phyloP scores from a whole-genome alignment of 257 asterid species.

The Jasminum sambac region DNA sequence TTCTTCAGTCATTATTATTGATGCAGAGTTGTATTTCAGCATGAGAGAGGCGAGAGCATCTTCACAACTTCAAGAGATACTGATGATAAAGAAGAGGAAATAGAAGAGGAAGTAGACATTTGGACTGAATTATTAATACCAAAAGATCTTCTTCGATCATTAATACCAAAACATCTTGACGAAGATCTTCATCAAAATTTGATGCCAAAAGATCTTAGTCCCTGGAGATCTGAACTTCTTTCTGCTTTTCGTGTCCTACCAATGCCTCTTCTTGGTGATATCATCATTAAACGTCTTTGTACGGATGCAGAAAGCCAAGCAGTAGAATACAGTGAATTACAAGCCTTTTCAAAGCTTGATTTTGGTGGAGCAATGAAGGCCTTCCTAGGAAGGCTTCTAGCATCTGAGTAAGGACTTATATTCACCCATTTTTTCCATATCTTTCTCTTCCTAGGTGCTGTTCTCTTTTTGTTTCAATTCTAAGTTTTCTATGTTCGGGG shows the following conservation, averaged over 20 bases:
- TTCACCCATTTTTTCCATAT: not conserved
- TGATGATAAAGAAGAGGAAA: too few species aligned
- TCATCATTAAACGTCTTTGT: slow-evolving; percentile 85
- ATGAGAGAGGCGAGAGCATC: slow-evolving; percentile 92
- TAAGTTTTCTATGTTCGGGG: too few species aligned
- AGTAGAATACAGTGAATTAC: slow-evolving; percentile 73
- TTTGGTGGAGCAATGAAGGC: slow-evolving; percentile 93
- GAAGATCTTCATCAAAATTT: slow-evolving; percentile 31
- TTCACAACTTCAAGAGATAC: slow-evolving; percentile 90
- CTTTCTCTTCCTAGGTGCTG: not conserved
- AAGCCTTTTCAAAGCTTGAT: slow-evolving; percentile 93
- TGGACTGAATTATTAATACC: too few species aligned
- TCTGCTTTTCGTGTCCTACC: slow-evolving; percentile 92
- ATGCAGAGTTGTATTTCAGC: slow-evolving; percentile 39
- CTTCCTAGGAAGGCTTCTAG: slow-evolving; percentile 86
- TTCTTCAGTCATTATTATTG: slow-evolving; percentile 8
- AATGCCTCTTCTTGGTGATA: slow-evolving; percentile 95
- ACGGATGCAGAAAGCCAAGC: slow-evolving; percentile 62
- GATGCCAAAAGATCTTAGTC: slow-evolving; percentile 76
- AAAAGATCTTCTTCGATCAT: too few species aligned
- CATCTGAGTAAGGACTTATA: slow-evolving; percentile 74
- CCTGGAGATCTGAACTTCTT: slow-evolving; percentile 88
- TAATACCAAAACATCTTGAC: too few species aligned
- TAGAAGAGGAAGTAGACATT: too few species aligned
- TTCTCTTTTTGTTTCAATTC: too few species aligned